Conservation (phyloP, 2,329 filamentous ascomycete species). For the Hypoxylon sp. region DNA sequence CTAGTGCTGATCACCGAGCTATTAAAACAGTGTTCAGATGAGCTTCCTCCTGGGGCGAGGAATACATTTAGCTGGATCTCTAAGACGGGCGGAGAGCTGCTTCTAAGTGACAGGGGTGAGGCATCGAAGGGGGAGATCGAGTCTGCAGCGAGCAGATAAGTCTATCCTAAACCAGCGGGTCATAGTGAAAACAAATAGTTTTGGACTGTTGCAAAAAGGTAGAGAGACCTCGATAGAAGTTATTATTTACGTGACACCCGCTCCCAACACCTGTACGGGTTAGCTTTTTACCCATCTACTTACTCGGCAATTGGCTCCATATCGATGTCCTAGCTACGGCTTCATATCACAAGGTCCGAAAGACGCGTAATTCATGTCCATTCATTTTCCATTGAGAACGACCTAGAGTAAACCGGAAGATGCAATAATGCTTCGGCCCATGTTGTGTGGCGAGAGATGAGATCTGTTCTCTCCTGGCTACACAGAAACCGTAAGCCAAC, state of each 20-base stretch:
- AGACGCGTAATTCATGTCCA: slow-evolving; percentile 43
- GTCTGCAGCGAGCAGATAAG: background rate
- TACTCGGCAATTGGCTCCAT: background rate
- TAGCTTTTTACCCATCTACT: background rate
- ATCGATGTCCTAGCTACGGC: background rate
- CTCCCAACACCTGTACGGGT: background rate
- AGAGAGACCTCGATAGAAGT: slow-evolving; percentile 1
- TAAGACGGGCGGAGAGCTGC: slow-evolving; percentile 64
- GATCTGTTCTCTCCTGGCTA: slow-evolving; percentile 45
- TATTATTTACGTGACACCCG: background rate
- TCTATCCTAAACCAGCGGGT: background rate
- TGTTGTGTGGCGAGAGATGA: slow-evolving; percentile 45
- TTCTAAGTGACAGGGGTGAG: slow-evolving; percentile 51
- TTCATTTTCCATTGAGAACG: slow-evolving; percentile 54
- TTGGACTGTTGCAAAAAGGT: background rate
- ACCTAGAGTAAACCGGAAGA: slow-evolving; percentile 55
- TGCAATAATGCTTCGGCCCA: slow-evolving; percentile 52
- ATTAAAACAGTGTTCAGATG: slow-evolving; percentile 60
- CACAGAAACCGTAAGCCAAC: slow-evolving; percentile 50
- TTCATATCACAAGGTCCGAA: slow-evolving; percentile 29
- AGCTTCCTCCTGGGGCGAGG: slow-evolving; percentile 59
- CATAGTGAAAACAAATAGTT: background rate
- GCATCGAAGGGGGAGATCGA: background rate
- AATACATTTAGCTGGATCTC: slow-evolving; percentile 65
- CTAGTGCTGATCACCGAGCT: slow-evolving; percentile 72